phyloP scores from a whole-genome alignment of 2,329 filamentous ascomycete genomes.

The Penicillium decumbens region DNA sequence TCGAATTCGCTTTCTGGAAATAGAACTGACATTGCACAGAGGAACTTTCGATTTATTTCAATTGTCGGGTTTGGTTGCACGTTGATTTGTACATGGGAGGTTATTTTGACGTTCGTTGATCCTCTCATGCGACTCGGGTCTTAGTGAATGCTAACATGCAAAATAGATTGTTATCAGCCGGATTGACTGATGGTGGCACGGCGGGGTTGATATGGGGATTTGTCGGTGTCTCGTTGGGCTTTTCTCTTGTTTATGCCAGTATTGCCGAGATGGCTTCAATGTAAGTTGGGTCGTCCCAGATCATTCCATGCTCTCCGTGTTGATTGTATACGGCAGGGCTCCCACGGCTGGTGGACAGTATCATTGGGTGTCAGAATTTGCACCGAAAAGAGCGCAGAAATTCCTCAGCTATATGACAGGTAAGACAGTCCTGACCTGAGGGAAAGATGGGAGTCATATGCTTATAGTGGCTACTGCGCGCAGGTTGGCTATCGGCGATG shows the following conservation, averaged over 20 bases:
- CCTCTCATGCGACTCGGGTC: not conserved
- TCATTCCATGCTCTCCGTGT: not conserved
- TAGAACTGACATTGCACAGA: constrained; percentile 23
- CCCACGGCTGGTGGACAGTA: constrained; percentile 41
- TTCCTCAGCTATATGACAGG: constrained; percentile 46
- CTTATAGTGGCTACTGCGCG: too few species aligned
- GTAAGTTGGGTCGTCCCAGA: constrained; percentile 23
- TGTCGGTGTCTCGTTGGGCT: constrained; percentile 30
- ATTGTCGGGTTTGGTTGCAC: constrained; percentile 45
- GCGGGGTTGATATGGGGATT: constrained; percentile 40
- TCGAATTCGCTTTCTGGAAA: not conserved
- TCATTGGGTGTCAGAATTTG: constrained; percentile 36
- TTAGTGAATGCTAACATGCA: constrained; percentile 7
- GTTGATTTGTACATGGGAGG: constrained; percentile 44
- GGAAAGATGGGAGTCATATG: too few species aligned
- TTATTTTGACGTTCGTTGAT: constrained; percentile 36
- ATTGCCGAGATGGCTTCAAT: constrained; percentile 45
- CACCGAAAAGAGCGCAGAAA: constrained; percentile 40
- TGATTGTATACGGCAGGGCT: constrained; percentile 25
- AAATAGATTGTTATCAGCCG: constrained; percentile 27
- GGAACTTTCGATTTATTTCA: constrained; percentile 45
- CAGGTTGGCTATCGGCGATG: constrained; percentile 43
- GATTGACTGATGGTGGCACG: constrained; percentile 36
- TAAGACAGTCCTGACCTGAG: constrained; percentile 8
- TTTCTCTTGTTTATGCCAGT: constrained; percentile 35